phyloP scores from a whole-genome alignment of 805 yeast species.

The Ogataea degrootiae region DNA sequence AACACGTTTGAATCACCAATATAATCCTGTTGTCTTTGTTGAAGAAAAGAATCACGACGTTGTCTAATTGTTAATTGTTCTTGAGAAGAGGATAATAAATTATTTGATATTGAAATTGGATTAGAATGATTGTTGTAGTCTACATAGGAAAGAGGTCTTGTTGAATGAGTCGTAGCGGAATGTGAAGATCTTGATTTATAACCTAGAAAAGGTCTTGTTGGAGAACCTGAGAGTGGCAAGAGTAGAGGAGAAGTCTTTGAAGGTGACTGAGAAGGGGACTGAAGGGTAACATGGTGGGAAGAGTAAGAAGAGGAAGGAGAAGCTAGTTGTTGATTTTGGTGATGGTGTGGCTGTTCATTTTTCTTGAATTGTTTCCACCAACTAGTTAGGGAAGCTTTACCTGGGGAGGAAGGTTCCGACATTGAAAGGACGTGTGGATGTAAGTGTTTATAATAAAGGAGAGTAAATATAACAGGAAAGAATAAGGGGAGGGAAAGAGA shows the following conservation, averaged over 20 bases:
- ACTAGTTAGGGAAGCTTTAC: constrained; percentile 22
- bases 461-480: no score
- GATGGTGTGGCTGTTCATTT: constrained; percentile 4
- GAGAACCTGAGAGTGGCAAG: constrained; percentile 26
- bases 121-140: constrained; percentile 17
- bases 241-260: constrained; percentile 11
- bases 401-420: constrained; percentile 26
- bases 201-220: constrained; percentile 41
- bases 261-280: constrained; percentile 3
- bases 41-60: constrained; percentile 46
- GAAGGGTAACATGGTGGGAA: constrained; percentile 2
- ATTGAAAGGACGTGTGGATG: constrained; percentile 1
- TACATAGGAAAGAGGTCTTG: constrained; percentile 14
- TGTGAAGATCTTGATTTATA: constrained; percentile 49
- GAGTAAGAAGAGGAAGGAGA: constrained; percentile 10
- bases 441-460: background rate
- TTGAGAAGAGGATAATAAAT: no score
- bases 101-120: no score
- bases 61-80: constrained; percentile 32
- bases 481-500: no score
- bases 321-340: background rate
- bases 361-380: constrained; percentile 30
- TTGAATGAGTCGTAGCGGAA: constrained; percentile 32
- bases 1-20: constrained; percentile 55
- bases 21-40: constrained; percentile 36